These are phyloP conservation scores for Immersiella caudata DNA, from an alignment of 495 filamentous ascomycete genomes.

Conservation along the genomic window DNA sequence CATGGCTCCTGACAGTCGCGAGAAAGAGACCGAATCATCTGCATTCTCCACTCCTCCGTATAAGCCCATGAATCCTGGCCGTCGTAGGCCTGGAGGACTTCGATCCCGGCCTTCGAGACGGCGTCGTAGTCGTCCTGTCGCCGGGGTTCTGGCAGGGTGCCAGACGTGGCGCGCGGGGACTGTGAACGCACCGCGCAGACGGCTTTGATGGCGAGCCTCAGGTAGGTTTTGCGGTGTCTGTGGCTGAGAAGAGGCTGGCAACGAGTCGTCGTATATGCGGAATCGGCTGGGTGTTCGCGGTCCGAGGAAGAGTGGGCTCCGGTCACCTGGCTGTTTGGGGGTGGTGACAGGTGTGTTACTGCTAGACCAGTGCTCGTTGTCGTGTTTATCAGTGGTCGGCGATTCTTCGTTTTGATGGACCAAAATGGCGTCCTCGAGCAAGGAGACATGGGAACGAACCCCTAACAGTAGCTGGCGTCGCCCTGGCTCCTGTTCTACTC, in stretches of 20 bases:
- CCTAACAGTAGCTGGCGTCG: background rate
- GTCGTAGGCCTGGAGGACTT: slow-evolving; percentile 41
- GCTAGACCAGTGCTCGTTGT: background rate
- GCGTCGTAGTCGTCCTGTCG: slow-evolving; percentile 21
- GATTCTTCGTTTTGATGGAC: background rate
- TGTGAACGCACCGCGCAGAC: slow-evolving; percentile 50
- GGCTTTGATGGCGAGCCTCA: slow-evolving; percentile 53
- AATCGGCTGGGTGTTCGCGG: slow-evolving; percentile 4
- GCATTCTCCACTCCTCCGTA: slow-evolving; percentile 53
- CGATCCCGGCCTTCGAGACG: slow-evolving; percentile 21
- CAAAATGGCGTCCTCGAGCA: background rate
- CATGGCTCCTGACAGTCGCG: slow-evolving; percentile 28
- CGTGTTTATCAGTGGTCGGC: background rate
- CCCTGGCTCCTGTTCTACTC: background rate
- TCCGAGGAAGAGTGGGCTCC: background rate
- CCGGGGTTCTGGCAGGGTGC: slow-evolving; percentile 23
- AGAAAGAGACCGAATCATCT: slow-evolving; percentile 44
- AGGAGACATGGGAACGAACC: background rate
- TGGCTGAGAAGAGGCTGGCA: slow-evolving; percentile 55
- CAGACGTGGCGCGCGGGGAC: slow-evolving; percentile 39
- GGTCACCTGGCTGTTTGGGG: background rate
- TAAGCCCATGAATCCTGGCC: slow-evolving; percentile 46
- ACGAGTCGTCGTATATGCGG: slow-evolving; percentile 55
- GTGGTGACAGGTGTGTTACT: background rate
- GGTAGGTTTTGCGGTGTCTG: slow-evolving; percentile 59